These are phyloP conservation scores for Phytophthora uliginosa DNA, from an alignment of 352 stramenopile species.

Conservation along the genomic window DNA sequence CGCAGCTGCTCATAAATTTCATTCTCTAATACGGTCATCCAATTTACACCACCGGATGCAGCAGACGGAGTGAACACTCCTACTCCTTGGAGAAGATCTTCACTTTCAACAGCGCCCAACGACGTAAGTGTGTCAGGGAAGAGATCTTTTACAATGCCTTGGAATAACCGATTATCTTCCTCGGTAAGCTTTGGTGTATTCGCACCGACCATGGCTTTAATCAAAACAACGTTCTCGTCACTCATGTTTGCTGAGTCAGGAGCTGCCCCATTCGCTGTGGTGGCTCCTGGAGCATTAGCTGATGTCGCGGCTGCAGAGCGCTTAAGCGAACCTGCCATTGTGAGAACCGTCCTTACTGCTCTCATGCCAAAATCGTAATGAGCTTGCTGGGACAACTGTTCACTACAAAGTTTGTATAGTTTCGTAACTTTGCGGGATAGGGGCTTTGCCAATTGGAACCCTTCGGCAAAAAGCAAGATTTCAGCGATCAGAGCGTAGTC, in stretches of 20 bases:
- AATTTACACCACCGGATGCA: constrained; percentile 12
- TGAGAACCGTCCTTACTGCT: constrained; percentile 85
- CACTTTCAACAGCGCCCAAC: constrained; percentile 22
- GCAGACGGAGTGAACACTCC: constrained; percentile 19
- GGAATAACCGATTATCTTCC: constrained; percentile 91
- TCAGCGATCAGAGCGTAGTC: constrained; percentile 88
- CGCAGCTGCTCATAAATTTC: constrained; percentile 85
- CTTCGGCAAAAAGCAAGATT: constrained; percentile 87
- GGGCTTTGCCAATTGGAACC: constrained; percentile 74
- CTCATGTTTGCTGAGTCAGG: constrained; percentile 15
- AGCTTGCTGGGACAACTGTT: constrained; percentile 86
- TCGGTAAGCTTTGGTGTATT: constrained; percentile 94
- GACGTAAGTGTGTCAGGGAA: constrained; percentile 69
- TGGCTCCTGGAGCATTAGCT: constrained; percentile 5
- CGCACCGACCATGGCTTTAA: constrained; percentile 94
- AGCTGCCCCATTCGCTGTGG: constrained; percentile 6
- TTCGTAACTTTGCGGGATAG: constrained; percentile 80
- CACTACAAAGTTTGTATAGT: constrained; percentile 86
- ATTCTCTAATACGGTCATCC: constrained; percentile 70
- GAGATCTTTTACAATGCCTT: constrained; percentile 89
- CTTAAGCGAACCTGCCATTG: constrained; percentile 80
- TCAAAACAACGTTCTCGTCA: constrained; percentile 89
- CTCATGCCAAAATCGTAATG: constrained; percentile 94
- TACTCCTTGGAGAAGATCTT: constrained; percentile 28
- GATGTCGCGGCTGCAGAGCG: constrained; percentile 23